Base-by-base conservation (phyloP, 192 early-diverging fungal species). In the Geranomyces michiganensis region DNA sequence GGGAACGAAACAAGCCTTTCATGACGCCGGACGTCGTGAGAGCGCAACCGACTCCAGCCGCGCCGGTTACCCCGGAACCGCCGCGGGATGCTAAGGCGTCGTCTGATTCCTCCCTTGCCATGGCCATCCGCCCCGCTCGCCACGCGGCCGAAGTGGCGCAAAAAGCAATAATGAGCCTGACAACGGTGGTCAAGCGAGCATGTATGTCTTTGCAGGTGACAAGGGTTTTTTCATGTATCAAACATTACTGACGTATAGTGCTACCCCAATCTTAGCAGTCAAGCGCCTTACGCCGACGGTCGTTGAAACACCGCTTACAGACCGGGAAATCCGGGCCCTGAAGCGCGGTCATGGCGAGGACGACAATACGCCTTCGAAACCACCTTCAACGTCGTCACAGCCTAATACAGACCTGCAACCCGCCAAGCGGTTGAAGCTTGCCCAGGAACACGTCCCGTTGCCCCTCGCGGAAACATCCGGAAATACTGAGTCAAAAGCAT, bases 331-430 rank as follows among this genome's bases (percentile, higher is more conserved):
- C 30, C 60, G 31, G 29, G 41, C 60, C 14, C 60, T 43, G 26
- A 62, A 53, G 51, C 51, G 51, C 7, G 24, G 51, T 3, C 51
- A 53, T 17, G 51, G 51, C 51, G 51, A 53, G n/a, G 19, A 24
- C 7, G 51, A 53, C 51, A 15, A 7, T 53, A n/a, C 51, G 24
- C 51, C 86, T 87, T 41, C 36, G 10, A 41, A 41, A 41, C 36
- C 36, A 10, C 36, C 36, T 41, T 41, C 36, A 41, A 10, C 36
- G 10, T 41, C 10, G 10, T 10, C 36, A 41, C 36, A 41, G 36
- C 36, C 36, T 7, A 10, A 10, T 10, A 41, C 3, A 41, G 36
- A 41, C 36, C 36, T 10, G 65, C 55, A 12, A 19, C 55, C 0
- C 10, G 29, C 22, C 9, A 30, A 56, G 19, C 55, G 22, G 53